Conservation (phyloP, 805 yeast species). For the Maudiozyma saulgeensis region DNA sequence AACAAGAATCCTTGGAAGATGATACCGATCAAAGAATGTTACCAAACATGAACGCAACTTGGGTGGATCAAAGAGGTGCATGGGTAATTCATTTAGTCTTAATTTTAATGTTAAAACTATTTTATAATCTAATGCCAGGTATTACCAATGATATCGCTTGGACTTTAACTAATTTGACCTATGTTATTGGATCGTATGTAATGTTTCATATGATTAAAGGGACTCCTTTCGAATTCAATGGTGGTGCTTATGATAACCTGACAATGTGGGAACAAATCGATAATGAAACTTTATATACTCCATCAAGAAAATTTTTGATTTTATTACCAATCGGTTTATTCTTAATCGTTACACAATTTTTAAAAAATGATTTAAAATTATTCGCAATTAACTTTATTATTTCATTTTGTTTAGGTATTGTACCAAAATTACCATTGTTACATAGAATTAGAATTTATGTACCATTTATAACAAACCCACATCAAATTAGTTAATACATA, state of each 20-base stretch:
- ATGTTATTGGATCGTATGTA: slow-evolving; percentile 82
- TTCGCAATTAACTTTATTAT: slow-evolving; percentile 61
- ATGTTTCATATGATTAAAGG: slow-evolving; percentile 97
- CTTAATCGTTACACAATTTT: slow-evolving; percentile 79
- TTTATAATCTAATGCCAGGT: slow-evolving; percentile 74
- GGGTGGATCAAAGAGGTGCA: slow-evolving; percentile 95
- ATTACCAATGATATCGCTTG: slow-evolving; percentile 71
- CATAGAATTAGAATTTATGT: slow-evolving; percentile 66
- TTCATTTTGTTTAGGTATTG: slow-evolving; percentile 76
- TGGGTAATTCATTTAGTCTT: slow-evolving; percentile 89
- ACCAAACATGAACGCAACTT: slow-evolving; percentile 86
- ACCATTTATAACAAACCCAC: slow-evolving; percentile 37
- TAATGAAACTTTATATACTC: slow-evolving; percentile 93
- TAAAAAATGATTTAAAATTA: slow-evolving; percentile 70
- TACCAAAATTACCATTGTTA: slow-evolving; percentile 81
- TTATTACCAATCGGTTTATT: slow-evolving; percentile 86
- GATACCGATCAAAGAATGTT: slow-evolving; percentile 82
- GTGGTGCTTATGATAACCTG: slow-evolving; percentile 89
- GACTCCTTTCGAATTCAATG: slow-evolving; percentile 91
- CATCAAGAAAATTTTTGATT: slow-evolving; percentile 84
- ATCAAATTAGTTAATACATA: slow-evolving; percentile 23
- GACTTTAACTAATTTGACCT: slow-evolving; percentile 87
- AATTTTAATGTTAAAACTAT: slow-evolving; percentile 59
- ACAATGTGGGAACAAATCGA: slow-evolving; percentile 98
- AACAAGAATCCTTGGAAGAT: slow-evolving; percentile 85